Conservation (phyloP, 176 grass and related monocot species). For the Pontederia crassipes region DNA sequence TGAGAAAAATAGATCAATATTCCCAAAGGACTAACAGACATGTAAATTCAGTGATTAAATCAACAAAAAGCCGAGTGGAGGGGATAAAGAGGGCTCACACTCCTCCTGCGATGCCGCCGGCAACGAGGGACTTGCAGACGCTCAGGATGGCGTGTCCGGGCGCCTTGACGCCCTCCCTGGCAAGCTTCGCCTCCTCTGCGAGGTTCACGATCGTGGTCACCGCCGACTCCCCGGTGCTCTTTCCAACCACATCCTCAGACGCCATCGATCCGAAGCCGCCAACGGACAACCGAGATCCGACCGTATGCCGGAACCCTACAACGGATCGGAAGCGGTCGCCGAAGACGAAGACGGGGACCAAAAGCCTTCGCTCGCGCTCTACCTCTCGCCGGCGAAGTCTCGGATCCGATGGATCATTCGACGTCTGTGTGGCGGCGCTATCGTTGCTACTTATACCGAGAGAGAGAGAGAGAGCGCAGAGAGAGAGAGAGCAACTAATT, state of each 20-base stretch:
- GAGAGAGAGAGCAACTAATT: no score
- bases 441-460: no score
- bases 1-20: no score
- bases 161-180: constrained; percentile 70
- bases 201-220: constrained; percentile 92
- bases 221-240: constrained; percentile 85
- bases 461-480: no score
- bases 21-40: not conserved
- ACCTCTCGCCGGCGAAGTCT: no score
- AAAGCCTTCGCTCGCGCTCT: no score
- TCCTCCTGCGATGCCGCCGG: constrained; percentile 87
- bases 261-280: constrained; percentile 38
- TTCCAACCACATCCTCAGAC: constrained; percentile 96
- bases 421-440: no score
- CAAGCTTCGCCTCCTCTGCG: constrained; percentile 96
- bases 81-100: constrained; percentile 35
- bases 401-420: no score
- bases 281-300: not conserved
- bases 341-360: no score
- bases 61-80: not conserved
- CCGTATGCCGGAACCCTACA: not conserved
- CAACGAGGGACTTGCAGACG: constrained; percentile 83
- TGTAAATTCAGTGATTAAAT: not conserved
- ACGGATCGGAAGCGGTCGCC: not conserved
- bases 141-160: constrained; percentile 61